Conservation (phyloP, 371 early-diverging fungal genomes). For the Cokeromyces recurvatus region DNA sequence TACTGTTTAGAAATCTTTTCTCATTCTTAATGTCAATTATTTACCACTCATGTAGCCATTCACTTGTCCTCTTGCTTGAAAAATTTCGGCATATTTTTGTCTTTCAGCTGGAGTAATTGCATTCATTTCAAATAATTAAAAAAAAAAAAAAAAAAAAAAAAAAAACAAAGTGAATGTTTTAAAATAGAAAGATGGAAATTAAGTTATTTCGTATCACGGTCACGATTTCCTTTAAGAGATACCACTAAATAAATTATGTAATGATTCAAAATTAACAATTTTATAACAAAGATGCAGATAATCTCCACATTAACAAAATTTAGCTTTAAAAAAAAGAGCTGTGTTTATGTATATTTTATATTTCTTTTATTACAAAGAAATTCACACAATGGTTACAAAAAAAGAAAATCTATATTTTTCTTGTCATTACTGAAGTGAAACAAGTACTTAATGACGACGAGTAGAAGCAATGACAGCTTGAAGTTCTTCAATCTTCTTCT, state of each 20-base stretch:
- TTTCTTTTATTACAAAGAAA: too few species aligned
- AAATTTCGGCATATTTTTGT: constrained; percentile 62
- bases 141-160: constrained; percentile 2
- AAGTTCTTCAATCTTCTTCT: constrained; percentile 98
- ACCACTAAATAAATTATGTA: too few species aligned
- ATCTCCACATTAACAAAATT: too few species aligned
- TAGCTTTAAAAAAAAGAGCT: too few species aligned
- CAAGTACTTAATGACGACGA: constrained; percentile 75
- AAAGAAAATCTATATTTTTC: background rate
- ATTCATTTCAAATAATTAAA: constrained; percentile 21
- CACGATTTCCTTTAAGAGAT: too few species aligned
- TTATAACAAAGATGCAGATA: background rate
- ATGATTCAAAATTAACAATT: background rate
- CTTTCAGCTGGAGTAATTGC: constrained; percentile 47
- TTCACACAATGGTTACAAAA: background rate
- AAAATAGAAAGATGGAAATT: too few species aligned
- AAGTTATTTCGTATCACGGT: too few species aligned
- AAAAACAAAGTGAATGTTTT: too few species aligned
- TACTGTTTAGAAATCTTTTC: background rate
- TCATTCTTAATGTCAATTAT: background rate
- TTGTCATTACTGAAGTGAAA: too few species aligned
- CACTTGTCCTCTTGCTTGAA: constrained; percentile 58
- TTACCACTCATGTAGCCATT: constrained; percentile 72
- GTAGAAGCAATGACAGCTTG: constrained; percentile 90
- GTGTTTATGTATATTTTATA: too few species aligned